A percentile compares a stretch with the other conserved stretches of the same genome.
These are phyloP conservation scores for Alternaria tenuissima DNA, from an alignment of 2,329 filamentous ascomycete genomes.

Conservation along the genomic window DNA sequence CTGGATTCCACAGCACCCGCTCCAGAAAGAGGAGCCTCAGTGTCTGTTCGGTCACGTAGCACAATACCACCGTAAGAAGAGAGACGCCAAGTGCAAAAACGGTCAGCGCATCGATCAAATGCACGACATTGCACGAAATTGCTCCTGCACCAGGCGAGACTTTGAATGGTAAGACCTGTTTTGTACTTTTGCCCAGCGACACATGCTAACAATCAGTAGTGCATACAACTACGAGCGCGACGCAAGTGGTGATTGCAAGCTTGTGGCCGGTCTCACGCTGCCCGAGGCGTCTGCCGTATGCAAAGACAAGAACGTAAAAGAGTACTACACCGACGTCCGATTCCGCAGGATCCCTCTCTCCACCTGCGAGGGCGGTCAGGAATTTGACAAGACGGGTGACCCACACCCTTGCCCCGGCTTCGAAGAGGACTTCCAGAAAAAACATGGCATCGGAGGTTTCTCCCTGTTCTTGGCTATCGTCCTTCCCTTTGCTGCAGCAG, in stretches of 20 bases:
- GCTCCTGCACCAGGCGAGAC: slow-evolving; percentile 82
- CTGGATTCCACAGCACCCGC: slow-evolving; percentile 87
- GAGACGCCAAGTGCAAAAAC: slow-evolving; percentile 82
- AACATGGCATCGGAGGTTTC: slow-evolving; percentile 72
- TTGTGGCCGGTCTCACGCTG: slow-evolving; percentile 77
- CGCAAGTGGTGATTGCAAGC: slow-evolving; percentile 75
- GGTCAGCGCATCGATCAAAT: slow-evolving; percentile 70
- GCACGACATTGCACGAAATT: slow-evolving; percentile 76
- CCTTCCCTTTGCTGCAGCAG: slow-evolving; percentile 75
- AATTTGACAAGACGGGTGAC: slow-evolving; percentile 73
- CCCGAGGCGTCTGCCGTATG: slow-evolving; percentile 68
- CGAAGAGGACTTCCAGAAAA: slow-evolving; percentile 82
- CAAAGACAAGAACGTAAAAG: slow-evolving; percentile 69
- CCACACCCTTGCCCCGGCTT: slow-evolving; percentile 76
- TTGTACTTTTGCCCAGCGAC: background rate
- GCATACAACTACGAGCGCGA: slow-evolving; percentile 93
- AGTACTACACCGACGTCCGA: slow-evolving; percentile 85
- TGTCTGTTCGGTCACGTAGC: slow-evolving; percentile 94
- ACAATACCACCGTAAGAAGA: slow-evolving; percentile 89
- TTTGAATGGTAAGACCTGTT: slow-evolving; percentile 80
- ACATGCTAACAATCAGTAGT: slow-evolving; percentile 57
- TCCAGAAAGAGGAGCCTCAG: slow-evolving; percentile 75
- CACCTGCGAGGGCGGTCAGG: slow-evolving; percentile 79
- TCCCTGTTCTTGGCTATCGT: slow-evolving; percentile 87
- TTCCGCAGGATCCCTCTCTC: slow-evolving; percentile 90